Base-by-base conservation (phyloP, 2,329 filamentous ascomycete species). In the Alternaria gaisen region DNA sequence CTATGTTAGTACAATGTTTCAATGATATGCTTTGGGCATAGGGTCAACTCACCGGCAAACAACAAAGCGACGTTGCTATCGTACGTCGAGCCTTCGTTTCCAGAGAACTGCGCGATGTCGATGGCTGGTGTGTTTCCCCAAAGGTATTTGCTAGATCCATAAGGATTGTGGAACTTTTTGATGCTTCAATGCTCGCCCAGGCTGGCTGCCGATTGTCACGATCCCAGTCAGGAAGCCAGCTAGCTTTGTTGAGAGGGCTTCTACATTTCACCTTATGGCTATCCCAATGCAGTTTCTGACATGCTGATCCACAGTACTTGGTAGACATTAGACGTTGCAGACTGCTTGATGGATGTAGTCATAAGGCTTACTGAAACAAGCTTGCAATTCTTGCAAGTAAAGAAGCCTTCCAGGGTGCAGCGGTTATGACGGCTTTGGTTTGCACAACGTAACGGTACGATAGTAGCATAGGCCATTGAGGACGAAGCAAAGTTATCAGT, bases 161-260 rank as follows among this genome's bases (percentile, higher is more conserved):
- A 41, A 11, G 40, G 40, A 41, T 41, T 41, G 40, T 41, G 16
- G 20, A 41, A 18, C 5, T 41, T 41, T 22, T 18, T 41, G 16
- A 22, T 5, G 16, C 40, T 41, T 18, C 16, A 18, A 4, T n/a
- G 11, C 11, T 41, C 40, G 40, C 40, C 40, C 16, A 41, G 40
- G 40, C 6, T 41, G 16, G 40, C 40, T 10, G 9, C 10, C 16
- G 16, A 41, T 41, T 41, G 40, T 41, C 20, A 41, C 40, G 40
- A 18, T 41, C 16, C 16, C 16, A 41, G 40, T 42, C 44, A 26
- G 24, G 54, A 50, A 42, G 43, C 54, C 44, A 57, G 20, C 32
- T 57, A 8, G 9, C 9, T 34, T 57, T 57, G 44, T 44, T 57
- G 20, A 57, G 44, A 36, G 54, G 44, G 41, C 42, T 48, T 42